Evolutionary conservation across 768 basidiomycete species (phyloP).

Genomic region (Neoboletus brunneissimus): DNA sequence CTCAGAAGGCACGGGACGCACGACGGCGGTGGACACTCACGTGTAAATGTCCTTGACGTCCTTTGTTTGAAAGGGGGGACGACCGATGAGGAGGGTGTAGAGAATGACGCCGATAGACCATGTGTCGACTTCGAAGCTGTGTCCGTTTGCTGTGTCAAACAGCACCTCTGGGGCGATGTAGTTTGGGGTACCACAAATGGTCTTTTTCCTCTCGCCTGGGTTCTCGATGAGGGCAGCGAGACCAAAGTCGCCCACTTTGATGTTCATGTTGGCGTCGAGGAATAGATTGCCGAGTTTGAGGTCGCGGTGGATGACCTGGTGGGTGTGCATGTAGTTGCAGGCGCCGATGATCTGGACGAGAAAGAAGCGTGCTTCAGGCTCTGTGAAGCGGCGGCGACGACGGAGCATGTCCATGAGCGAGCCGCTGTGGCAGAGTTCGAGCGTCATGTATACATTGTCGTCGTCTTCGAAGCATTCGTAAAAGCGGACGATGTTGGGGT

Average conservation of each 20-base stretch:
- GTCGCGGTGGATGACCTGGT: slow-evolving; percentile 97
- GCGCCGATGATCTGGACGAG: slow-evolving; percentile 94
- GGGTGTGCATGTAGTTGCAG: slow-evolving; percentile 95
- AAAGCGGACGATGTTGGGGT: slow-evolving; percentile 92
- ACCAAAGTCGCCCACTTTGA: slow-evolving; percentile 97
- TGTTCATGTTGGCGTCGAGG: slow-evolving; percentile 86
- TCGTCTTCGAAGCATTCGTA: slow-evolving; percentile 94
- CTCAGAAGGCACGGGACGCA: background rate
- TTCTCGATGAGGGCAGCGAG: slow-evolving; percentile 95
- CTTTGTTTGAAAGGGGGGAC: slow-evolving; percentile 98
- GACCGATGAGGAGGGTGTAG: slow-evolving; percentile 90
- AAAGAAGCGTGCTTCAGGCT: slow-evolving; percentile 90
- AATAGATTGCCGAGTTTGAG: slow-evolving; percentile 96
- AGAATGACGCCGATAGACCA: slow-evolving; percentile 98
- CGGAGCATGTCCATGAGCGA: slow-evolving; percentile 90
- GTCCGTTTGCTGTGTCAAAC: slow-evolving; percentile 93
- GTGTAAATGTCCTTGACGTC: slow-evolving; percentile 97
- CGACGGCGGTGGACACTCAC: slow-evolving; percentile 40
- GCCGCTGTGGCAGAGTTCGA: slow-evolving; percentile 89
- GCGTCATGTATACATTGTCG: slow-evolving; percentile 95
- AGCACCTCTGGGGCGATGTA: slow-evolving; percentile 98
- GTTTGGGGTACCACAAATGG: slow-evolving; percentile 97
- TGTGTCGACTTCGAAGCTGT: slow-evolving; percentile 97
- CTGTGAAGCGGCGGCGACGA: slow-evolving; percentile 80
- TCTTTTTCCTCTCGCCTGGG: slow-evolving; percentile 97